Base-by-base conservation (phyloP, 306 rosid genomes). In the Quercus agrifolia region DNA sequence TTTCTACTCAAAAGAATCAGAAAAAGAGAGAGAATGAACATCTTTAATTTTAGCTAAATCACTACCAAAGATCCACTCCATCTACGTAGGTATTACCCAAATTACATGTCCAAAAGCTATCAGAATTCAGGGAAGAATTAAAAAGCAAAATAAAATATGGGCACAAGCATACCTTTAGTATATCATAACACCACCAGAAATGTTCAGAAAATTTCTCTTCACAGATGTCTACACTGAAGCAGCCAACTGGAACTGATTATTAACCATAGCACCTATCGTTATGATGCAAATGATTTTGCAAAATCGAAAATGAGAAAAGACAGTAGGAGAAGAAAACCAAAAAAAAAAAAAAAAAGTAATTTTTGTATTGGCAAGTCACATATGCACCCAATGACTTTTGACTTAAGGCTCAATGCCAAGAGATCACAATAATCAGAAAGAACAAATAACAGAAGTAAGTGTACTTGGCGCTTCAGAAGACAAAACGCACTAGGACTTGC, bases 121-220 rank as follows among this genome's bases (percentile, higher is more conserved):
- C 5, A 4, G 10, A 57, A 1, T 7, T 17, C 17, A 30, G 31
- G 56, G 9, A 68, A 30, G 38, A 23, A 21, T 55, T 14, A 41
- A 49, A 49, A 12, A 3, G 52, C 11, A 49, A 49, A 49, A 49
- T 49, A 49, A 49, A 56, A 35, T 19, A 38, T 58, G 33, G 3
- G 41, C n/a, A 2, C 46, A 61, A 54, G 61, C 57, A 56, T 84
- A 89, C 92, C 96, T 90, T 89, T 51, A 94, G 78, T 77, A 89
- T 87, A 79, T 94, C 89, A 77, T 84, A 94, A 79, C 97, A 94
- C 92, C 96, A 94, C 98, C 98, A 94, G 91, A 94, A 94, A 85
- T 92, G 91, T 54, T 91, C 92, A 80, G 92, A 75, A 80, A 89
- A 94, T 72, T 94, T 92, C 77, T 90, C 93, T 83, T 90, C 89